Percentiles rank a stretch among this genome's conserved stretches.
Conservation (phyloP, 768 basidiomycete species). For the Kondoa subrosea region DNA sequence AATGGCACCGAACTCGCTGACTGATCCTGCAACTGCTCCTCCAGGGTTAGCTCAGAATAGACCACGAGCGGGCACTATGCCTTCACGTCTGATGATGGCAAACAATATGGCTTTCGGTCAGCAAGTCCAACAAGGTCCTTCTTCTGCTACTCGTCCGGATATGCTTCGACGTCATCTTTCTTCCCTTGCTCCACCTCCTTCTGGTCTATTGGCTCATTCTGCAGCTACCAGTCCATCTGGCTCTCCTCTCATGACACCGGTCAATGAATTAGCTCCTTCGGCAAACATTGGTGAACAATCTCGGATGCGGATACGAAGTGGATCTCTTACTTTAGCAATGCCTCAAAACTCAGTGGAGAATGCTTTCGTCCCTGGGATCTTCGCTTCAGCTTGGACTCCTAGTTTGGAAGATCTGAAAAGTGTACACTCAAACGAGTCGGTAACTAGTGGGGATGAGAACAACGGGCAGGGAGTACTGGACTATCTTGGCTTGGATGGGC, state of each 20-base stretch:
- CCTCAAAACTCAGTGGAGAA: neutral
- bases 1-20: too few species aligned
- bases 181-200: neutral
- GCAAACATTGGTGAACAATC: neutral
- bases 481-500: neutral
- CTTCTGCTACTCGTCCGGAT: neutral
- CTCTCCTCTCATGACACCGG: neutral
- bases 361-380: constrained; percentile 1
- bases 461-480: neutral
- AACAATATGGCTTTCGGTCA: neutral
- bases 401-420: constrained; percentile 4
- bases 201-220: neutral
- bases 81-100: neutral
- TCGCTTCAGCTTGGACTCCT: constrained; percentile 2
- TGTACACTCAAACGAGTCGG: neutral
- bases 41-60: neutral
- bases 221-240: neutral
- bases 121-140: neutral
- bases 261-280: neutral
- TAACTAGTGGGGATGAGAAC: neutral
- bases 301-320: neutral
- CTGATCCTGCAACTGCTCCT: too few species aligned
- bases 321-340: neutral
- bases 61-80: neutral
- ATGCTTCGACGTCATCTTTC: neutral